Evolutionary conservation across 2,329 filamentous ascomycete genomes (phyloP).

Genomic region (Colletotrichum ledebouriae): DNA sequence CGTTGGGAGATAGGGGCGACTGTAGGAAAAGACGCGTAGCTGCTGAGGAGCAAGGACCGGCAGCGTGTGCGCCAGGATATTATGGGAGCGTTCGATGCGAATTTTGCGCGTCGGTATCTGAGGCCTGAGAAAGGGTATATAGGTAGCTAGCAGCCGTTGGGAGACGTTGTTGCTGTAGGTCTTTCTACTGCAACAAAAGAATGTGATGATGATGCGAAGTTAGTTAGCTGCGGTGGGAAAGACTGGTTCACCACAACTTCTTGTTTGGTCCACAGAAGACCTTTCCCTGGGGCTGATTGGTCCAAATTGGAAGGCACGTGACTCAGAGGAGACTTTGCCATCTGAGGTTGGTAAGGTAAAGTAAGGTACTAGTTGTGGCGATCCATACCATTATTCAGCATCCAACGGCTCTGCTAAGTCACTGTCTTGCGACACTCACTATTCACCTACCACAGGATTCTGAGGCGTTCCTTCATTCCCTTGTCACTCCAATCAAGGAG

Average conservation of each 20-base stretch:
- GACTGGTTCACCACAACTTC: conserved; percentile 22
- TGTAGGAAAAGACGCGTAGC: conserved; percentile 30
- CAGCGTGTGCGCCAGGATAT: conserved; percentile 11
- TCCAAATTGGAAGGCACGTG: conserved; percentile 12
- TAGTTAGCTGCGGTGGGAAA: conserved; percentile 9
- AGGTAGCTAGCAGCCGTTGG: background rate
- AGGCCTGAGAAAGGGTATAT: conserved; percentile 30
- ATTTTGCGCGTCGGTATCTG: background rate
- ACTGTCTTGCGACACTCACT: background rate
- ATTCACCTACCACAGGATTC: background rate
- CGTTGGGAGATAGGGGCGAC: conserved; percentile 22
- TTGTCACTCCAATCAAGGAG: background rate
- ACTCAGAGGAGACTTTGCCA: background rate
- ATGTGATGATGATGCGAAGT: conserved; percentile 32
- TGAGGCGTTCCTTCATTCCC: background rate
- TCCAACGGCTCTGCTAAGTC: conserved; percentile 1
- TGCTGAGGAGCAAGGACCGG: conserved; percentile 17
- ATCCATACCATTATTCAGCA: conserved; percentile 13
- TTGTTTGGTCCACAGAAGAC: conserved; percentile 5
- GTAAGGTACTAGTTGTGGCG: background rate
- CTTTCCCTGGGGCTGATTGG: conserved; percentile 4
- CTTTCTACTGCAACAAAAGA: conserved; percentile 28
- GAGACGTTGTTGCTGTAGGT: conserved; percentile 19
- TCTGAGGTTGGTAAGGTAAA: background rate
- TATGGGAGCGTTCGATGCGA: background rate